phyloP scores from a whole-genome alignment of 2,329 filamentous ascomycete genomes.

The Diaporthe sp. region DNA sequence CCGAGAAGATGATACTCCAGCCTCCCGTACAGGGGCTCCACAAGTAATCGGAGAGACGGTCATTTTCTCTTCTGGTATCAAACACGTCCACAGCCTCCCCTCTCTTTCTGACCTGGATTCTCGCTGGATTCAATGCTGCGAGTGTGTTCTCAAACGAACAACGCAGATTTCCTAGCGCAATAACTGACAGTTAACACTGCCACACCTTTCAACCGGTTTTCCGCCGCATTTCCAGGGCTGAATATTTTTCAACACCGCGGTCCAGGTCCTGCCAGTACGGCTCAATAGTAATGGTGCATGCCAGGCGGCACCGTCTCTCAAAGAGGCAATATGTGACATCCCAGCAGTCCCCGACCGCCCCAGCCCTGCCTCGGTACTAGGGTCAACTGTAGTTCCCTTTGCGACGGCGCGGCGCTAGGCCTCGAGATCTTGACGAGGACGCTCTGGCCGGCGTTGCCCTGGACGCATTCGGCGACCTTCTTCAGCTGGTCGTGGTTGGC shows the following conservation, averaged over 20 bases:
- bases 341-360: slow-evolving; percentile 89
- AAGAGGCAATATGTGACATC: slow-evolving; percentile 87
- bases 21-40: background rate
- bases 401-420: slow-evolving; percentile 55
- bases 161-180: background rate
- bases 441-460: slow-evolving; percentile 83
- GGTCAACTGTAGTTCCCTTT: slow-evolving; percentile 73
- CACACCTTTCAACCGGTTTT: background rate
- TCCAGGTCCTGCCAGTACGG: background rate
- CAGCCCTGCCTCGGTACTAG: slow-evolving; percentile 83
- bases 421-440: slow-evolving; percentile 76
- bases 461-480: slow-evolving; percentile 90
- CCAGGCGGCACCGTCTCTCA: slow-evolving; percentile 58
- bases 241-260: background rate
- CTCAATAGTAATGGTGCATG: background rate
- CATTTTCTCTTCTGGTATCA: background rate
- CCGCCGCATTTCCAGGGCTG: background rate
- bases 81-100: background rate
- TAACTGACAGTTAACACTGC: background rate
- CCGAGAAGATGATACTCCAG: background rate
- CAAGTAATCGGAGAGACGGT: too few species aligned
- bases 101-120: background rate
- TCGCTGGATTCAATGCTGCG: background rate
- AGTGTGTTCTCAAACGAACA: background rate
- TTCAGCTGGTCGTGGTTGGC: slow-evolving; percentile 88